Base-by-base conservation (phyloP, 495 filamentous ascomycete genomes). In the Talaromyces trachyspermus region DNA sequence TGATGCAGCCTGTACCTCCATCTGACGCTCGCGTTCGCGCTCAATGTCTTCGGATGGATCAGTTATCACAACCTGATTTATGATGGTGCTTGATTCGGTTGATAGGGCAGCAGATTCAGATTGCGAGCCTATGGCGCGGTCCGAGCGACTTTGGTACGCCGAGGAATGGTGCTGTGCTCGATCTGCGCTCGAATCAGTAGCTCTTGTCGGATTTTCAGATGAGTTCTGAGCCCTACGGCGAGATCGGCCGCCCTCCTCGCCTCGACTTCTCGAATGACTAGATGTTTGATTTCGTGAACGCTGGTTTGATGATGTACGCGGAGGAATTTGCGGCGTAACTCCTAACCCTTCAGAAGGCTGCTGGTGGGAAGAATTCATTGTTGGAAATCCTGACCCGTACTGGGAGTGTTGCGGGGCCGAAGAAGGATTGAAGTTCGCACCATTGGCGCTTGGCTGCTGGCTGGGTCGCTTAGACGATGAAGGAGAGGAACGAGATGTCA, bases 41-140 rank as follows among this genome's bases (percentile, higher is more conserved):
- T 80, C 83, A 41, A 88, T 72, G 58, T 94, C 88, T 20, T 86
- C 81, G 49, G 80, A 75, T 15, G 87, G 86, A 54, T 94, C 87
- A 41, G 84, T 85, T 43, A 90, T 76, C 51, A 89, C 62, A 11
- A 92, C 77, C 30, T 85, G 78, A 56, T 87, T 86, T 50, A 95
- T 80, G 17, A 94, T 79, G 5, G 68, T 49, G 43, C 62, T 73
- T 3, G 65, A 61, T 54, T 73, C 69, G 37, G 64, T 68, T 41
- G 58, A 52, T 42, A 68, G 50, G 10, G 56, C 50, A 35, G 57
- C 58, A 40, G 53, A 54, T 10, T 47, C 57, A 6, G 58, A 45
- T 12, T 53, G 36, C 23, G 58, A 50, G 20, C 63, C 68, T 52
- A 62, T 54, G 24, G 39, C 40, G 25, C 47, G 46, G 6, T 68